Percentiles rank a stretch among this genome's conserved stretches.
These are phyloP conservation scores for Sarocladiaceae sp. DNA, from an alignment of 2,329 filamentous ascomycete genomes.

Conservation along the genomic window DNA sequence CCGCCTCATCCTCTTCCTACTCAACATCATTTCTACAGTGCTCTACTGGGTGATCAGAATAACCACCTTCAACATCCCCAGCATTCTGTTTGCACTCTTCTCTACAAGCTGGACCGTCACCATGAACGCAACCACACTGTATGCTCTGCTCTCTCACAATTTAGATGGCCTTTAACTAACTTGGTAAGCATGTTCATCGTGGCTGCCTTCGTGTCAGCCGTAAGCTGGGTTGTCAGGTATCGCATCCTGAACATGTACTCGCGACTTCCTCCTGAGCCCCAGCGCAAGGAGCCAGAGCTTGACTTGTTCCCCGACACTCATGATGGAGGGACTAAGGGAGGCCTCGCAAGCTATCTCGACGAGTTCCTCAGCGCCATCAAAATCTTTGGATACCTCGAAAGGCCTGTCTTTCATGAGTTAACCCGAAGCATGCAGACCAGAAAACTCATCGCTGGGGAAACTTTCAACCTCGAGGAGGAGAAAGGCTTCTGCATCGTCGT, in stretches of 20 bases:
- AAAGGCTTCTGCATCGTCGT: constrained; percentile 98
- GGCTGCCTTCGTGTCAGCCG: constrained; percentile 69
- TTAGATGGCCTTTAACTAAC: constrained; percentile 17
- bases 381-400: constrained; percentile 94
- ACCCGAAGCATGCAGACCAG: constrained; percentile 97
- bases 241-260: constrained; percentile 97
- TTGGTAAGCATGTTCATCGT: constrained; percentile 64
- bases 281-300: constrained; percentile 90
- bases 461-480: constrained; percentile 89
- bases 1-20: constrained; percentile 44
- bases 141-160: constrained; percentile 27
- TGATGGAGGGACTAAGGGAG: constrained; percentile 82
- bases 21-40: constrained; percentile 51
- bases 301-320: constrained; percentile 92
- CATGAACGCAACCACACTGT: constrained; percentile 97
- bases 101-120: constrained; percentile 94
- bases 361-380: constrained; percentile 98
- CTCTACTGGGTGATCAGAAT: constrained; percentile 79
- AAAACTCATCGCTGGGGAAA: constrained; percentile 94
- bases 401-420: constrained; percentile 94
- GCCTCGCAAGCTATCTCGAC: constrained; percentile 91
- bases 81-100: constrained; percentile 81
- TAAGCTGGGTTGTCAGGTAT: constrained; percentile 92
- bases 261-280: constrained; percentile 84
- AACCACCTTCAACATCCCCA: constrained; percentile 81